Percentiles rank a stretch among this genome's conserved stretches.
Conservation (phyloP, 2,329 filamentous ascomycete genomes). For the Trichoderma breve region DNA sequence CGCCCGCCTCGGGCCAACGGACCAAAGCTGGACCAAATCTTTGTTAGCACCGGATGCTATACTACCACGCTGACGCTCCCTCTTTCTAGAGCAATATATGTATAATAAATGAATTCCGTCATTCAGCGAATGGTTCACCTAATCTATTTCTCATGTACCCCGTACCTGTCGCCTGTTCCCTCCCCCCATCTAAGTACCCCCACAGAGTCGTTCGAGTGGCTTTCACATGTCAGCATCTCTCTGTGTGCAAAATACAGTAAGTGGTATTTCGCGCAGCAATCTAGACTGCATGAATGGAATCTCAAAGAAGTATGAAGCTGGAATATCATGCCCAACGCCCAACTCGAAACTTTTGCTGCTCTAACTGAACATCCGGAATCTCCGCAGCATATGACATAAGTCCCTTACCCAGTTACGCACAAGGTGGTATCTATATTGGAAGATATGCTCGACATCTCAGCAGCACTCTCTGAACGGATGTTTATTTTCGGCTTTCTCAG, state of each 20-base stretch:
- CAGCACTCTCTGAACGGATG: not conserved
- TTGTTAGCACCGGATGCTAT: not conserved
- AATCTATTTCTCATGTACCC: not conserved
- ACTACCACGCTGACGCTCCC: not conserved
- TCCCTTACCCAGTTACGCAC: not conserved
- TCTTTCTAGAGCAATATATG: not conserved
- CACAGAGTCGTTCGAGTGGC: not conserved
- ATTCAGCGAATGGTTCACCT: not conserved
- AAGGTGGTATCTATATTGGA: not conserved
- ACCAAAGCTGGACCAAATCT: not conserved
- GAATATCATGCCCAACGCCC: not conserved
- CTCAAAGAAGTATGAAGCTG: not conserved
- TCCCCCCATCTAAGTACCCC: not conserved
- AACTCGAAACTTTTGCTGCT: not conserved
- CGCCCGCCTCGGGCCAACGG: conserved; percentile 15
- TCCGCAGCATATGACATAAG: not conserved
- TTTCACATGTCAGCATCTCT: conserved; percentile 7
- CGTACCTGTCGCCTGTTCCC: not conserved
- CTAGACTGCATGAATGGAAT: not conserved
- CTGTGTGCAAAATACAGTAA: not conserved
- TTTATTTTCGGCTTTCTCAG: not conserved
- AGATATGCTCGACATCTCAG: too few species aligned
- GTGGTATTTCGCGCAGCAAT: not conserved
- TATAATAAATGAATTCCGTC: not conserved
- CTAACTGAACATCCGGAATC: not conserved